Percentiles rank a stretch among this genome's conserved stretches.
Evolutionary conservation across 73 alveolate species (phyloP).

Genomic region (Durusdinium trenchii): DNA sequence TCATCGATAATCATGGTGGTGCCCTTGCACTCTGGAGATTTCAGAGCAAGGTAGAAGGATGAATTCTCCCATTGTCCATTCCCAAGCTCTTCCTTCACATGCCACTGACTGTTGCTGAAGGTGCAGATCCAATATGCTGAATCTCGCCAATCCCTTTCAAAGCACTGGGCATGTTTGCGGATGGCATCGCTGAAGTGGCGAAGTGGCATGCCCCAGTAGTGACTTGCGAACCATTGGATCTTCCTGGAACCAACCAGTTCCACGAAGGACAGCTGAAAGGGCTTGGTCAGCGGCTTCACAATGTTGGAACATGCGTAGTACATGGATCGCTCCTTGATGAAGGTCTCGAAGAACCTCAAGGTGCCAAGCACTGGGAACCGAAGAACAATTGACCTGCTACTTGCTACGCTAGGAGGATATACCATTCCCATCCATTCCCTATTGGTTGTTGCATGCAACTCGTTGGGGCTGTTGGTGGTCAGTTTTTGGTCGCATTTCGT

Average conservation of each 20-base stretch:
- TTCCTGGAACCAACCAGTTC: neutral
- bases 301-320: constrained; percentile 23
- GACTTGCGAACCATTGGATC: constrained; percentile 22
- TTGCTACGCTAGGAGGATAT: too few relatives aligned
- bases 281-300: constrained; percentile 35
- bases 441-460: too few relatives aligned
- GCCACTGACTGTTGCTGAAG: constrained; percentile 77
- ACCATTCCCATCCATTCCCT: too few relatives aligned
- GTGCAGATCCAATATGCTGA: constrained; percentile 23
- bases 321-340: constrained; percentile 52
- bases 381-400: too few relatives aligned
- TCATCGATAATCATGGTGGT: constrained; percentile 16
- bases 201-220: constrained; percentile 45
- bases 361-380: too few relatives aligned
- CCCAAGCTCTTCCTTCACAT: constrained; percentile 32
- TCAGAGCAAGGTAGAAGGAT: neutral
- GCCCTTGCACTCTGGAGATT: constrained; percentile 19
- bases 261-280: constrained; percentile 23
- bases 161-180: neutral
- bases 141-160: neutral
- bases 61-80: constrained; percentile 2
- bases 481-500: too few relatives aligned
- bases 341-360: neutral
- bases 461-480: too few relatives aligned
- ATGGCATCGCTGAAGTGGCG: constrained; percentile 29